Base-by-base conservation (phyloP, 2,329 filamentous ascomycete genomes). In the Emmonsia crescens region DNA sequence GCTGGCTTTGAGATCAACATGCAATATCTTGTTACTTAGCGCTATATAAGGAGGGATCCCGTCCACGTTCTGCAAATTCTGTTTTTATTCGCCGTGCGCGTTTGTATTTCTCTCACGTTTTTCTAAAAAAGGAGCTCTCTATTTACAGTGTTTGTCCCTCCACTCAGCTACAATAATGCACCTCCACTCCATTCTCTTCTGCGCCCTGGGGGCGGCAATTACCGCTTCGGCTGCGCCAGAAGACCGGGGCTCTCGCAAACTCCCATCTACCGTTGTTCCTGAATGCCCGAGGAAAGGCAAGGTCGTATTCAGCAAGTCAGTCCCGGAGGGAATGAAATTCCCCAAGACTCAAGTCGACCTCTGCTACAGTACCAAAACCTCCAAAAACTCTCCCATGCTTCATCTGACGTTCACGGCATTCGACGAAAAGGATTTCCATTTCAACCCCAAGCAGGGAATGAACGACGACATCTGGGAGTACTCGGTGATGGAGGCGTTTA, bases 401-500 rank as follows among this genome's bases (percentile, higher is more conserved):
- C 67, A 72, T 33, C 67, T 81, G 58, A 74, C 70, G 3, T 80
- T 82, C 64, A 79, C 72, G 1, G 79, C 79, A 3, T 67, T 73
- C 59, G 71, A 79, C 49, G 79, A 82, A 70, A 75, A 71, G 48
- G 74, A 75, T 67, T 82, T 78, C 66, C 80, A 74, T 72, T 81
- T 75, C 70, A 75, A 80, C 49, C 61, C 65, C 24, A 42, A 46
- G 0, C 65, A 66, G 44, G 72, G 68, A 60, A 80, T 74, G 51
- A 81, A 82, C 63, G 78, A 76, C 57, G 72, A 76, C 52, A 77
- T 82, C 57, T 82, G 75, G 72, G 66, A 74, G 60, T 81, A 81
- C 66, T 77, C 81, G 64, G 79, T 81, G 42, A 79, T 82, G 76
- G 80, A 81, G 66, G 75, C 75, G 12, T 82, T 82, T 66, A 74